Evolutionary conservation across 192 early-diverging fungal species (phyloP), one percentile per base, ranked within the genome.

Genomic region (Mortierella antarctica): DNA sequence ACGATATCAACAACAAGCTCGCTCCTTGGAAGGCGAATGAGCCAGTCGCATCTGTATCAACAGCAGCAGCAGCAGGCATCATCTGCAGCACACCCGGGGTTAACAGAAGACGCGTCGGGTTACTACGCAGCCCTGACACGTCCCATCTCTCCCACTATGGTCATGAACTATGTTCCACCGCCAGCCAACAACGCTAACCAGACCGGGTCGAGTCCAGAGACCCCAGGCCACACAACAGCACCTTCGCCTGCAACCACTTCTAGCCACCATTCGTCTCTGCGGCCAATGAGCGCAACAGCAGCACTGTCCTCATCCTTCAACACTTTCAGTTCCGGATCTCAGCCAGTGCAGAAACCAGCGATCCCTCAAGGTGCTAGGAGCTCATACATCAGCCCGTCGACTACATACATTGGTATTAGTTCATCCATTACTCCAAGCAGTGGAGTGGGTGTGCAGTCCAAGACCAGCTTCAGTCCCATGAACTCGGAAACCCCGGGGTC

Each of bases 131-230:
- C 77, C 47, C 53, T 80, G 10, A 80, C 70, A 18, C 62, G 77
- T 40, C 77, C 77, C 12, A 80, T 80, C n/a, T 72, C 77, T 3
- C 70, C 77, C 0, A 58, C 77, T 3, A 64, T 68, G 65, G 63
- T 80, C 39, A 80, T 80, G 77, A 68, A 63, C 54, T 80, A 72
- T 53, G 50, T 80, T 4, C 77, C 77, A 12, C 70, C 77, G 10
- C 77, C 77, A 13, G 47, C 57, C 45, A 14, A 14, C 23, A 15
- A 69, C 67, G 10, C 50, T 18, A 49, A 18, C 50, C 44, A 50
- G 41, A 7, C 8, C n/a, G 52, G 56, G 62, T 53, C 65, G 5
- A 17, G 11, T 23, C 14, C 39, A 42, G 70, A 57, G 10, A 4
- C 54, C 23, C 45, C 53, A 20, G 44, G 20, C 18, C 42, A 47